Conservation (phyloP, 1,284 basidiomycete genomes). For the Cutaneotrichosporon cyanovorans region DNA sequence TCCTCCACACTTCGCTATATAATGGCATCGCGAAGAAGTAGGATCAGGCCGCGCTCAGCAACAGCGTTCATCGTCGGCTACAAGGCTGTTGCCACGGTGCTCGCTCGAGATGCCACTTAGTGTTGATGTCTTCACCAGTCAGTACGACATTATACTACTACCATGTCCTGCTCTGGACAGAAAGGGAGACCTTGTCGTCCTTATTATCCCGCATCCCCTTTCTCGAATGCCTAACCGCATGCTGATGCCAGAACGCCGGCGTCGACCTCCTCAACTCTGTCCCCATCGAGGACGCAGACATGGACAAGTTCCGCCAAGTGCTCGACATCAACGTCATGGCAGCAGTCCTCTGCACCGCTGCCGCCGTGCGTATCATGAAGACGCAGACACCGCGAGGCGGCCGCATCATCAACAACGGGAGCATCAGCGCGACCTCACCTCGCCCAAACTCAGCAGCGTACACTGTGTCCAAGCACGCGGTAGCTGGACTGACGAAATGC, state of each 20-base stretch:
- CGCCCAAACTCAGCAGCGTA: conserved; percentile 59
- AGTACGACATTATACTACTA: too few relatives aligned
- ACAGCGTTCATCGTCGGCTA: too few relatives aligned
- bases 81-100: too few relatives aligned
- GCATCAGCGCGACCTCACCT: conserved; percentile 64
- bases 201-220: too few relatives aligned
- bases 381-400: conserved; percentile 63
- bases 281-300: conserved; percentile 56
- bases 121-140: too few relatives aligned
- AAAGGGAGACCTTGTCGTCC: too few relatives aligned
- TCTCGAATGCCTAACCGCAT: neutral
- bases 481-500: conserved; percentile 64
- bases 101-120: too few relatives aligned
- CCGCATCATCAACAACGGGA: conserved; percentile 78
- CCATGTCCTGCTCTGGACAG: neutral
- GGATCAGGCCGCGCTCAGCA: too few relatives aligned
- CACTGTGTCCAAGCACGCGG: conserved; percentile 69
- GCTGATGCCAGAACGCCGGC: conserved; percentile 49
- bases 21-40: too few relatives aligned
- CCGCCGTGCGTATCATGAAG: conserved; percentile 68
- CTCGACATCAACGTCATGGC: conserved; percentile 64
- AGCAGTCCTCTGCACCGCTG: conserved; percentile 67
- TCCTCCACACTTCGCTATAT: too few relatives aligned
- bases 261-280: conserved; percentile 49
- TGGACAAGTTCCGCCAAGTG: conserved; percentile 57